Conservation (phyloP, 768 basidiomycete genomes). For the Serendipita sp. region DNA sequence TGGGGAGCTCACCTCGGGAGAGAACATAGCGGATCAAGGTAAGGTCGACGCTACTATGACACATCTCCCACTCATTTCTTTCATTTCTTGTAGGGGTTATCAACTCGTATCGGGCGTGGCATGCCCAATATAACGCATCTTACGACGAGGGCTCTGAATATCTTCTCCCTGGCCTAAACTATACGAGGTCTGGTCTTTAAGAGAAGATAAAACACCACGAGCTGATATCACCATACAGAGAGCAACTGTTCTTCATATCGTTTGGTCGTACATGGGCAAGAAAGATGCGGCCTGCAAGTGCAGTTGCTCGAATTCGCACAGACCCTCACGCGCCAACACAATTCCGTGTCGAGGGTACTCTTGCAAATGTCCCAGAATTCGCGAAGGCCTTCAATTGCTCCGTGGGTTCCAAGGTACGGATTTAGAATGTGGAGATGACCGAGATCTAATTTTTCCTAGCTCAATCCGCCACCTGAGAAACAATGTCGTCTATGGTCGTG, state of each 20-base stretch:
- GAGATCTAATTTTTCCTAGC: slow-evolving; percentile 22
- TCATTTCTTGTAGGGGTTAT: slow-evolving; percentile 36
- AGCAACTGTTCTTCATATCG: slow-evolving; percentile 88
- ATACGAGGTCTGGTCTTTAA: slow-evolving; percentile 36
- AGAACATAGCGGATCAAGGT: slow-evolving; percentile 70
- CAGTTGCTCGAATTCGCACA: slow-evolving; percentile 64
- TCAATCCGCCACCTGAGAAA: slow-evolving; percentile 69
- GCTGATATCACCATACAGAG: slow-evolving; percentile 26
- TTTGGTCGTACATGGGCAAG: slow-evolving; percentile 81
- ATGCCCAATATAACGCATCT: slow-evolving; percentile 50
- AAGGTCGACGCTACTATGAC: background rate
- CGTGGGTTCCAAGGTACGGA: slow-evolving; percentile 49
- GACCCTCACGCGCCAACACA: slow-evolving; percentile 78
- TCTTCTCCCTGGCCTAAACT: slow-evolving; percentile 65
- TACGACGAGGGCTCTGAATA: slow-evolving; percentile 45
- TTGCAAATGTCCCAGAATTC: slow-evolving; percentile 78
- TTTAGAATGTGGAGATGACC: background rate
- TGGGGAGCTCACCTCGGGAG: slow-evolving; percentile 51
- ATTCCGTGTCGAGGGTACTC: slow-evolving; percentile 73
- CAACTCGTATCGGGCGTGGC: slow-evolving; percentile 87
- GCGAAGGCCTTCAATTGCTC: slow-evolving; percentile 76
- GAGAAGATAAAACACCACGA: background rate
- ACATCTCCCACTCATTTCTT: background rate
- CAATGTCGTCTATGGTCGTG: slow-evolving; percentile 65
- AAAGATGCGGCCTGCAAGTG: slow-evolving; percentile 61